These are phyloP conservation scores for Debaryomyces castellii DNA, from an alignment of 805 yeast species.

Conservation along the genomic window DNA sequence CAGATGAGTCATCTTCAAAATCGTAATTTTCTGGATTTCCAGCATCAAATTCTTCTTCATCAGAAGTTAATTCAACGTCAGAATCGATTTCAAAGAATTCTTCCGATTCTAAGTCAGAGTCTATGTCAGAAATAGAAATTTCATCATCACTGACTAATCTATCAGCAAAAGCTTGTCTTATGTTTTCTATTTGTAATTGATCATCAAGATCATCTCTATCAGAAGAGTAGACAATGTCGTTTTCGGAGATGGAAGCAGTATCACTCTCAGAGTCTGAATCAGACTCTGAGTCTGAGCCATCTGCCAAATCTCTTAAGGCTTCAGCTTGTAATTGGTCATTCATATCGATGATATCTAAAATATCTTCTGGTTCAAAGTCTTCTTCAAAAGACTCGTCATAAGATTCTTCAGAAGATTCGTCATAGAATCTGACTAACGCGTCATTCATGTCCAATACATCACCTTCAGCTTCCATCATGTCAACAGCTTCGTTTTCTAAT, in stretches of 20 bases:
- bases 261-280: constrained; percentile 12
- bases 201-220: constrained; percentile 28
- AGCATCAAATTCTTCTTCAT: constrained; percentile 15
- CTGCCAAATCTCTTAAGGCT: constrained; percentile 17
- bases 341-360: constrained; percentile 34
- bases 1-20: constrained; percentile 11
- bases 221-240: constrained; percentile 26
- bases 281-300: constrained; percentile 11
- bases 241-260: constrained; percentile 18
- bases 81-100: constrained; percentile 32
- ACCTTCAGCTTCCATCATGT: constrained; percentile 24
- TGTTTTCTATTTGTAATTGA: constrained; percentile 34
- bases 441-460: constrained; percentile 28
- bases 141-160: constrained; percentile 30
- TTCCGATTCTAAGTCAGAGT: constrained; percentile 23
- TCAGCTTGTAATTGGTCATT: constrained; percentile 39
- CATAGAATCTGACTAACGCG: constrained; percentile 27
- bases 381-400: constrained; percentile 11
- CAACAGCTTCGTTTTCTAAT: constrained; percentile 28
- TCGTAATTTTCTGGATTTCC: constrained; percentile 22
- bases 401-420: constrained; percentile 17
- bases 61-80: constrained; percentile 22
- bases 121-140: constrained; percentile 17
- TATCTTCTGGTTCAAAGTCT: constrained; percentile 28
- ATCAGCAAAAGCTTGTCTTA: constrained; percentile 36